A percentile compares a stretch with the other conserved stretches of the same genome.
Evolutionary conservation across 176 grass and related monocot genomes (phyloP).

Genomic region (Leersia perrieri): DNA sequence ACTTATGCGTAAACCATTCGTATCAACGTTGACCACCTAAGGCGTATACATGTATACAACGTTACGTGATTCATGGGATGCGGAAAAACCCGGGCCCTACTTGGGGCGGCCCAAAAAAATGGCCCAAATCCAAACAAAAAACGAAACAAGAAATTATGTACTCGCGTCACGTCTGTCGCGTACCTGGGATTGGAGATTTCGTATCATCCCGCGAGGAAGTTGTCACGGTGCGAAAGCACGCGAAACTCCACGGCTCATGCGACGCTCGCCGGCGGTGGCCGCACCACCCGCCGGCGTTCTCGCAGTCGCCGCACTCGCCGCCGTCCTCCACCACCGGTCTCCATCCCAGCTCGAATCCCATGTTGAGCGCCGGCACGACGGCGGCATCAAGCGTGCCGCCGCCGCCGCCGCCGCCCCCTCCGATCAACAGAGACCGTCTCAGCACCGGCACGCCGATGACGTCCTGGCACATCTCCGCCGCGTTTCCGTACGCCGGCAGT

Average conservation of each 20-base stretch:
- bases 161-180: background rate
- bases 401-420: background rate
- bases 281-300: conserved; percentile 35
- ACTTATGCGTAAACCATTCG: background rate
- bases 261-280: conserved; percentile 4
- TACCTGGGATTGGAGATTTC: conserved; percentile 10
- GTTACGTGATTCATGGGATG: background rate
- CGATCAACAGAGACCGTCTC: conserved; percentile 25
- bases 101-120: background rate
- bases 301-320: conserved; percentile 40
- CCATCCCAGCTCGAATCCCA: conserved; percentile 56
- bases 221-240: conserved; percentile 23
- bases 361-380: conserved; percentile 39
- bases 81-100: too few relatives aligned
- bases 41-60: background rate
- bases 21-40: background rate
- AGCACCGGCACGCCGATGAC: conserved; percentile 48
- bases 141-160: background rate
- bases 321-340: background rate
- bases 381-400: conserved; percentile 29
- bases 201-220: background rate
- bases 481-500: conserved; percentile 14
- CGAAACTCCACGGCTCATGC: conserved; percentile 21
- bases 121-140: background rate
- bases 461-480: conserved; percentile 21